Percentiles rank a stretch among this genome's conserved stretches.
phyloP scores from a whole-genome alignment of 179 eudicot genomes.

The Vitellaria paradoxa region DNA sequence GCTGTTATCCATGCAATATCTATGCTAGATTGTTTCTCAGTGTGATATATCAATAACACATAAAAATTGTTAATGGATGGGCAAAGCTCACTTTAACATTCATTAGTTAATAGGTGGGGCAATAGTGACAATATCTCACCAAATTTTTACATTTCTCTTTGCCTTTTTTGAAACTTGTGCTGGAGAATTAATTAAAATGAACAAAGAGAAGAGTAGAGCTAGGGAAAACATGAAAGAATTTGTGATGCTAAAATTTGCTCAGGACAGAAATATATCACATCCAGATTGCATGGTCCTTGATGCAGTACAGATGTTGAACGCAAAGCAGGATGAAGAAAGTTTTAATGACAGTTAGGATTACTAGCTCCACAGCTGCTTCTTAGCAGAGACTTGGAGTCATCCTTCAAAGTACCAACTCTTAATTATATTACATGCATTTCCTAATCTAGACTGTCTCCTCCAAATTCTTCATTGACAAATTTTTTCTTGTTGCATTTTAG shows the following conservation, averaged over 20 bases:
- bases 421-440: not conserved
- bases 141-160: not conserved
- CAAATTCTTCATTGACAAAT: not conserved
- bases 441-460: not conserved
- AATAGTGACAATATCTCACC: not conserved
- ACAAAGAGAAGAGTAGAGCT: not conserved
- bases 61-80: not conserved
- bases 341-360: conserved; percentile 1
- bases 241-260: not conserved
- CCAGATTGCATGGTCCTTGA: not conserved
- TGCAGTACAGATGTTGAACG: not conserved
- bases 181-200: not conserved
- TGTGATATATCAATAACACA: not conserved
- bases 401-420: not conserved
- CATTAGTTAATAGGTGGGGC: not conserved
- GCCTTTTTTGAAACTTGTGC: no score
- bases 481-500: not conserved
- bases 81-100: not conserved
- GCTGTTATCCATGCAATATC: not conserved
- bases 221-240: not conserved
- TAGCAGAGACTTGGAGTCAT: not conserved
- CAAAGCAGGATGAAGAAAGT: conserved; percentile 3
- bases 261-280: not conserved
- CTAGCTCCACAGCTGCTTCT: conserved; percentile 6
- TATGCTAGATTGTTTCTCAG: not conserved